Conservation (phyloP, 1,284 basidiomycete genomes). For the Sporisorium reilianum region DNA sequence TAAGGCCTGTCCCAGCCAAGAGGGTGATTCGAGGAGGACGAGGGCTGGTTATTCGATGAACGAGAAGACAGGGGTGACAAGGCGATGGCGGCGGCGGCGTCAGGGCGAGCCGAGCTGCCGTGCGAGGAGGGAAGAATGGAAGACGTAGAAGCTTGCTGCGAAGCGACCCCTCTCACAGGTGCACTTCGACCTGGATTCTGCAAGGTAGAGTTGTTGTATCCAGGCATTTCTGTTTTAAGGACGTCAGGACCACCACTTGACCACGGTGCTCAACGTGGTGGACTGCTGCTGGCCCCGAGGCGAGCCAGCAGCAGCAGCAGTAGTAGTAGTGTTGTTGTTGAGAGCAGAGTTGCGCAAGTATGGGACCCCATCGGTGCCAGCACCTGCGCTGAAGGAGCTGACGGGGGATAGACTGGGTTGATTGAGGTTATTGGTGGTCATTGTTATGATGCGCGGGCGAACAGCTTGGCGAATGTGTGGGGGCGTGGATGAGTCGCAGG, state of each 20-base stretch:
- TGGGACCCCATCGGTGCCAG: constrained; percentile 53
- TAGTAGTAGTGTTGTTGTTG: constrained; percentile 4
- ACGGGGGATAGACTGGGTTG: constrained; percentile 54
- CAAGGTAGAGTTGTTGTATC: constrained; percentile 29
- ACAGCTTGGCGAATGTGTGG: constrained; percentile 50
- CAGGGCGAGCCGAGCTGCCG: constrained; percentile 1
- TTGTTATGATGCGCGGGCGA: constrained; percentile 37
- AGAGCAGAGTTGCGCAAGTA: constrained; percentile 27
- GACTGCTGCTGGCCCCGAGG: constrained; percentile 46
- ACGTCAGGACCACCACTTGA: constrained; percentile 63
- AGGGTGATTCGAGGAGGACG: constrained; percentile 15
- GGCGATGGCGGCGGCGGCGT: neutral
- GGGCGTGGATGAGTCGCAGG: constrained; percentile 1
- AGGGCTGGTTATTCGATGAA: neutral
- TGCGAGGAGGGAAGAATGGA: constrained; percentile 1
- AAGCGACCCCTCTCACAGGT: constrained; percentile 64
- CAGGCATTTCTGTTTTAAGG: constrained; percentile 62
- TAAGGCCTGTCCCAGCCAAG: constrained; percentile 36
- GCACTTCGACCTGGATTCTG: constrained; percentile 58
- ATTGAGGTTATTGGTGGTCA: constrained; percentile 50
- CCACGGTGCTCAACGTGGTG: constrained; percentile 56
- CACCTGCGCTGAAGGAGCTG: constrained; percentile 45
- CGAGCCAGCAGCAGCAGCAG: constrained; percentile 43
- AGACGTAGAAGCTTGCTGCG: constrained; percentile 40
- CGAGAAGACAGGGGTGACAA: constrained; percentile 4